These are phyloP conservation scores for Cytospora mali DNA, from an alignment of 2,329 filamentous ascomycete species.

Conservation along the genomic window DNA sequence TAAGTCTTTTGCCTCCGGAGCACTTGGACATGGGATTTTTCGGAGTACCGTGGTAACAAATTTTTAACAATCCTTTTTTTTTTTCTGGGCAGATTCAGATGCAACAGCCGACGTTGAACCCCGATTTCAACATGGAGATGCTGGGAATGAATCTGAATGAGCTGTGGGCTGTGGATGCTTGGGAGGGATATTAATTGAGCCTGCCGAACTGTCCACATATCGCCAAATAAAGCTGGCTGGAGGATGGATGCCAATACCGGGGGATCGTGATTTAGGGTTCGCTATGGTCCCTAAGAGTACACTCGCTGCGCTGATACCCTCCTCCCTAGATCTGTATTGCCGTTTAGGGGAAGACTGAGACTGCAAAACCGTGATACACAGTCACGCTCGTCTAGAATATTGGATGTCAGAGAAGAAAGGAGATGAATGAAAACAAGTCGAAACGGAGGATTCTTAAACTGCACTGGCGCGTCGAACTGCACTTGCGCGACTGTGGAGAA, in stretches of 20 bases:
- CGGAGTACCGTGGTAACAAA: constrained; percentile 15
- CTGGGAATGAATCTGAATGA: constrained; percentile 58
- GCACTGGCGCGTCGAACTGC: not conserved
- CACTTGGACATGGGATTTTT: not conserved
- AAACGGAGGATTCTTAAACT: not conserved
- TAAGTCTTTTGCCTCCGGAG: constrained; percentile 28
- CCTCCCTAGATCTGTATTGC: not conserved
- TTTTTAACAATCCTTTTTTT: not conserved
- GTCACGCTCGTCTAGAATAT: not conserved
- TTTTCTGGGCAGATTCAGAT: constrained; percentile 33
- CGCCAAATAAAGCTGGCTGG: not conserved
- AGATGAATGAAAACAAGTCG: not conserved
- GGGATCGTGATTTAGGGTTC: not conserved
- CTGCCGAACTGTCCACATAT: not conserved
- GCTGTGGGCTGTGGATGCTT: constrained; percentile 50
- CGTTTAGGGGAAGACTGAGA: not conserved
- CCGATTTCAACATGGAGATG: constrained; percentile 57
- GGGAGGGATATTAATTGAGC: constrained; percentile 30
- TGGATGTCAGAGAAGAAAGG: not conserved
- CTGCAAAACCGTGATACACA: not conserved
- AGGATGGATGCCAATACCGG: not conserved
- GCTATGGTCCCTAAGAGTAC: not conserved
- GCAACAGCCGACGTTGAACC: constrained; percentile 41
- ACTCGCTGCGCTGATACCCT: not conserved
- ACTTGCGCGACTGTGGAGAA: not conserved